Base-by-base conservation (phyloP, 2,329 filamentous ascomycete species). In the Hypoxylon sp. region DNA sequence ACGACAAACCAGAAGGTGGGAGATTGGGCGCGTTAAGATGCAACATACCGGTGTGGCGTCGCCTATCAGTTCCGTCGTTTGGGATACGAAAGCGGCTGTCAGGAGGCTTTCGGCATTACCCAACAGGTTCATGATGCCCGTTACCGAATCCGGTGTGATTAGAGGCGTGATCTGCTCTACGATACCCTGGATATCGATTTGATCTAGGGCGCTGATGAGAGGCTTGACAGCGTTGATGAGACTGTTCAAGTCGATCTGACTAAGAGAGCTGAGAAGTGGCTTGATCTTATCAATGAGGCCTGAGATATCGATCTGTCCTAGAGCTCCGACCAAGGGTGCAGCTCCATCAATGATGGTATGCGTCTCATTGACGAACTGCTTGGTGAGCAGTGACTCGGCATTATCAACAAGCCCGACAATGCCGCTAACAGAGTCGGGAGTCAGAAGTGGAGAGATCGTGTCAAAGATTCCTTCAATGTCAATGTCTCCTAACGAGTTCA, bases 21-120 rank as follows among this genome's bases (percentile, higher is more conserved):
- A n/a, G 7, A n/a, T n/a, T n/a, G n/a, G n/a, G n/a, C n/a, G n/a
- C n/a, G n/a, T 11, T 11, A 16, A 32, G 9, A 23, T 7, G 21
- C n/a, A 29, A 31, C 70, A 66, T 71, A 73, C 71, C 42, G 71
- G 72, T 57, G 72, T 73, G 2, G 72, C 72, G 48, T 75, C 72
- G 17, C 68, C 71, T 59, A 76, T 76, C 23, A 77, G 61, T 46
- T 76, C 74, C 2, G 67, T 67, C 26, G 73, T 74, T 53, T 77
- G 72, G 13, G 68, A 65, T 5, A 77, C 71, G 55, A 77, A 77
- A 1, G 67, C 64, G 19, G 67, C 56, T 3, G 67, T 71, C 5
- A 77, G 57, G 9, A 77, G 60, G 16, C 60, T 51, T 43, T 72
- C 69, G 0, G 73, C 74, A 21, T 77, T 75, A 17, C 62, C 65